These are phyloP conservation scores for Gomphus bonarii DNA, from an alignment of 1,284 basidiomycete species.

Conservation along the genomic window DNA sequence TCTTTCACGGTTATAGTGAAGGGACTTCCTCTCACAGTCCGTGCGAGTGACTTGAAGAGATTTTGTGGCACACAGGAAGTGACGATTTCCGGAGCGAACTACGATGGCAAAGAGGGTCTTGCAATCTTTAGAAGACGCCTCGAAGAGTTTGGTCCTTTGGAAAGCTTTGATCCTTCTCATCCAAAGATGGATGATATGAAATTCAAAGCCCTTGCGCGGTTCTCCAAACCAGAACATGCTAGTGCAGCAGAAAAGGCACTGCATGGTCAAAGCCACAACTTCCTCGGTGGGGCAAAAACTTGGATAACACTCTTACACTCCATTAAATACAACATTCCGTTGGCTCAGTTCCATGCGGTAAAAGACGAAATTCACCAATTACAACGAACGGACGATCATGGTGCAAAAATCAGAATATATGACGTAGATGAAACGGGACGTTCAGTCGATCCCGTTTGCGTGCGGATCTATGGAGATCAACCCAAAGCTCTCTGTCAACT, in stretches of 20 bases:
- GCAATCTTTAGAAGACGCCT: constrained; percentile 13
- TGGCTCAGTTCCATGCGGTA: constrained; percentile 14
- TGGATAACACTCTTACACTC: constrained; percentile 22
- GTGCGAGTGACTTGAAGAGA: constrained; percentile 9
- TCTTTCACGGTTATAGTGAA: constrained; percentile 22
- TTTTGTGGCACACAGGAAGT: constrained; percentile 16
- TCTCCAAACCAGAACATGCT: constrained; percentile 18
- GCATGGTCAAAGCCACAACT: constrained; percentile 14
- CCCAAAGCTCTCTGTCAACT: constrained; percentile 24
- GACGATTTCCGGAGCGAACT: constrained; percentile 15
- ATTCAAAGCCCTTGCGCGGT: constrained; percentile 21
- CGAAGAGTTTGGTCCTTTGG: constrained; percentile 14
- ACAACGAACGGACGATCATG: not conserved
- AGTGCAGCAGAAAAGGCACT: constrained; percentile 15
- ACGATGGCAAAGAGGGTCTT: constrained; percentile 11
- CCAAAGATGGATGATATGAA: constrained; percentile 14
- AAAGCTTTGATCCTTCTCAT: constrained; percentile 18
- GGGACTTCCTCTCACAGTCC: constrained; percentile 16
- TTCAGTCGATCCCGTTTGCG: constrained; percentile 19
- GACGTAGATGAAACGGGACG: constrained; percentile 19
- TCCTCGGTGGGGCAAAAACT: constrained; percentile 16
- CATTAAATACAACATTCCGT: constrained; percentile 19
- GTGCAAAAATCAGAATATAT: constrained; percentile 14
- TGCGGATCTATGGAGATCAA: constrained; percentile 31
- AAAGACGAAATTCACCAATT: not conserved